Evolutionary conservation across 805 yeast genomes (phyloP), one percentile per base, ranked within the genome.

Genomic region (Yarrowia alimentaria): DNA sequence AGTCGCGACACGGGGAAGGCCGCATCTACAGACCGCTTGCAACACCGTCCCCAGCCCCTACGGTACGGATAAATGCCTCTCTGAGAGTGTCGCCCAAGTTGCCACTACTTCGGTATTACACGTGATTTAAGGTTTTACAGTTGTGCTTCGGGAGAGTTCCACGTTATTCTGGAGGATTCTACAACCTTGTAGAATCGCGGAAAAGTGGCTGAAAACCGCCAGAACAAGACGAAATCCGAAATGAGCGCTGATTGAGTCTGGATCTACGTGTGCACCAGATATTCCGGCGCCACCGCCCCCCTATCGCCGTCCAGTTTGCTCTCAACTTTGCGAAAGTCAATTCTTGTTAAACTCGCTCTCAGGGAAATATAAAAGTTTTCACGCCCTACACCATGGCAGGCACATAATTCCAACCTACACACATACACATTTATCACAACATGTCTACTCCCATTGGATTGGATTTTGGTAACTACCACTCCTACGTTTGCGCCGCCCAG

Each of bases 391-490:
- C 16, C 11, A 7, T 29, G 32, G 11, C 6, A 10, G 25, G 25
- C 25, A 8, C 7, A 22, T 22, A n/a, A n/a, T 22, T 22, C 10
- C 33, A 26, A 26, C 47, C 17, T 40, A 37, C 24, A 31, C 31
- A 26, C 10, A 38, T 9, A 8, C 45, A 29, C 45, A 38, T 35
- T 21, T 14, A 14, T 24, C 43, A 37, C 21, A 17, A 26, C 34
- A 14, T 88, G 96, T 85, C 95, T 71, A 78, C 83, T 67, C 96
- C 96, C 72, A 85, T 90, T 66, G 99, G 99, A 76, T 83, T 93
- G 71, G 99, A 93, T 80, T 84, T 93, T 68, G 99, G 99, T 74
- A 89, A 89, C 75, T 78, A 80, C 77, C 85, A 79, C 77, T 81
- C 96, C 58, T 97, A 91, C 61, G 79, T 91, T 67, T 98, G 73